Percentiles rank a stretch among this genome's conserved stretches.
Conservation (phyloP, 1,139 yeast genomes). For the Saccharomyces hybrid region DNA sequence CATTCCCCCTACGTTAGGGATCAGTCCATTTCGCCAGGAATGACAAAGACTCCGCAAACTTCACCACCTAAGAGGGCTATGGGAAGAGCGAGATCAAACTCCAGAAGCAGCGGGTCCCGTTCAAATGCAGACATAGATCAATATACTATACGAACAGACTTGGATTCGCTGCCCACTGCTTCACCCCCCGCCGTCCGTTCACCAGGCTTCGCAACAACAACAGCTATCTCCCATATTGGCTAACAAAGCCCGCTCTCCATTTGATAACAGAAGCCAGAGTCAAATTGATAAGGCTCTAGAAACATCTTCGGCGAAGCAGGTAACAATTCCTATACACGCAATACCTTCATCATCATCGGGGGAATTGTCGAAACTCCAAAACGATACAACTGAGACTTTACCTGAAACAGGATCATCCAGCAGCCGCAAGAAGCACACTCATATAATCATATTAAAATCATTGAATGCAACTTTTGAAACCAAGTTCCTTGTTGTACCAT, state of each 20-base stretch:
- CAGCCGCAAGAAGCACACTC: slow-evolving; percentile 25
- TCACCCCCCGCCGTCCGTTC: background rate
- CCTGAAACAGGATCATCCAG: background rate
- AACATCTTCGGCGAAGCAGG: background rate
- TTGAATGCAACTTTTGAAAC: slow-evolving; percentile 74
- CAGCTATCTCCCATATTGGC: background rate
- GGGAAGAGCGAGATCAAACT: slow-evolving; percentile 28
- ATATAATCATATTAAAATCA: slow-evolving; percentile 59
- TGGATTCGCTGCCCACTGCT: background rate
- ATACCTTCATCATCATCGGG: background rate
- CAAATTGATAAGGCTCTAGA: background rate
- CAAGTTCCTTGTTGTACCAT: slow-evolving; percentile 71
- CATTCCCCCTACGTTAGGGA: slow-evolving; percentile 7
- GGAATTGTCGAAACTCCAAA: slow-evolving; percentile 3
- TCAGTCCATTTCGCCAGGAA: slow-evolving; percentile 1
- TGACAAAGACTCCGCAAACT: slow-evolving; percentile 2
- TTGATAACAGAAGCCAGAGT: background rate
- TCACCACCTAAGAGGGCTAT: slow-evolving; percentile 5
- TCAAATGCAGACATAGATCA: slow-evolving; percentile 10
- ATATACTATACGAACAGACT: background rate
- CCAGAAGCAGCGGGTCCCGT: slow-evolving; percentile 28
- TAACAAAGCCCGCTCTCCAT: background rate
- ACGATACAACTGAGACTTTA: slow-evolving; percentile 4
- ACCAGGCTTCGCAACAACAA: background rate
- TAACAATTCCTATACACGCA: background rate